phyloP scores from a whole-genome alignment of 2,329 filamentous ascomycete genomes.

The Incumbomyces delicatus region DNA sequence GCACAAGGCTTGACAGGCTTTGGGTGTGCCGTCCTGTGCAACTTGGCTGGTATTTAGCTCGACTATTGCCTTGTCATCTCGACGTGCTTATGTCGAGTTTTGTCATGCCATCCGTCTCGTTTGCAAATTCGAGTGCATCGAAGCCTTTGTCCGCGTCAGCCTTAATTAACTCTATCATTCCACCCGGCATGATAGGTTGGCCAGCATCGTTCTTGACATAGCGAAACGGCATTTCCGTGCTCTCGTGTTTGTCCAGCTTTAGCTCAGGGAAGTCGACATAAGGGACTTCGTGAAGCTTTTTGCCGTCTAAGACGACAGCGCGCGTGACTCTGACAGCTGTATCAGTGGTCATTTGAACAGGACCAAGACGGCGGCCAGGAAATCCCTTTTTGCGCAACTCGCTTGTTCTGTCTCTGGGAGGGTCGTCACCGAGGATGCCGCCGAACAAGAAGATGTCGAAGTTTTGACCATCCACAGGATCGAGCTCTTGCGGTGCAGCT shows the following conservation, averaged over 20 bases:
- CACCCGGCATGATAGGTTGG: constrained; percentile 87
- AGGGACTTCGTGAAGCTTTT: constrained; percentile 64
- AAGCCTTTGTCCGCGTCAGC: constrained; percentile 90
- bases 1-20: no score
- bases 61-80: no score
- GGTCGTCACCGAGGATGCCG: constrained; percentile 90
- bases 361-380: constrained; percentile 72
- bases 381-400: constrained; percentile 93
- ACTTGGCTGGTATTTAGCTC: no score
- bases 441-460: constrained; percentile 95
- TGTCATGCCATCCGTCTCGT: constrained; percentile 14
- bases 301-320: constrained; percentile 73
- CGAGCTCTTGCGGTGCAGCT: constrained; percentile 67
- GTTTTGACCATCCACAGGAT: constrained; percentile 66
- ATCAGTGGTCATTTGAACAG: constrained; percentile 96
- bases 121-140: constrained; percentile 62
- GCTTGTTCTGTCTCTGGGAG: constrained; percentile 75
- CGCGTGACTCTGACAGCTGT: constrained; percentile 91
- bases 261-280: constrained; percentile 87
- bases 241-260: constrained; percentile 81
- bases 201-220: constrained; percentile 72
- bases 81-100: no score
- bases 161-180: constrained; percentile 89
- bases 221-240: constrained; percentile 94
- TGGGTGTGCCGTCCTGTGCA: no score